A percentile compares a stretch with the other conserved stretches of the same genome.
These are phyloP conservation scores for Exophiala spinifera DNA, from an alignment of 2,329 filamentous ascomycete genomes.

Conservation along the genomic window DNA sequence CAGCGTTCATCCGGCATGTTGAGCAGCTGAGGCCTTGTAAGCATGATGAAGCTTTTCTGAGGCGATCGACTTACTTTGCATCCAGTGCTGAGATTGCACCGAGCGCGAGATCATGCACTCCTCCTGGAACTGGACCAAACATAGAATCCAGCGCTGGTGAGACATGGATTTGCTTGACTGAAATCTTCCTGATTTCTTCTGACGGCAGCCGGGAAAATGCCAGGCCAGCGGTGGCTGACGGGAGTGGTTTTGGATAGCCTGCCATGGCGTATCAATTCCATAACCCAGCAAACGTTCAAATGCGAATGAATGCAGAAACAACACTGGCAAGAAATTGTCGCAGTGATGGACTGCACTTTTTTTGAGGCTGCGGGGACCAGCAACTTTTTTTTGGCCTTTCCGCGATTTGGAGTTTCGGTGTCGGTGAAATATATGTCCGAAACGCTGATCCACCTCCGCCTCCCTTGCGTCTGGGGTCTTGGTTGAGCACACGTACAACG, in stretches of 20 bases:
- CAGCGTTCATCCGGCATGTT: slow-evolving; percentile 81
- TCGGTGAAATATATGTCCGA: background rate
- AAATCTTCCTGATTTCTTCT: slow-evolving; percentile 81
- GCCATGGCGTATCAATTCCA: slow-evolving; percentile 36
- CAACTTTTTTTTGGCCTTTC: background rate
- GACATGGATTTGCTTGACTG: slow-evolving; percentile 91
- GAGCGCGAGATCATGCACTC: slow-evolving; percentile 87
- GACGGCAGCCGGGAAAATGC: slow-evolving; percentile 83
- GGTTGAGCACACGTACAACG: too few relatives aligned
- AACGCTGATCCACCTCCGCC: too few relatives aligned
- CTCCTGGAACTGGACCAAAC: slow-evolving; percentile 82
- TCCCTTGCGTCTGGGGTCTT: too few relatives aligned
- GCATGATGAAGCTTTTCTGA: background rate
- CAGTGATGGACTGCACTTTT: too few relatives aligned
- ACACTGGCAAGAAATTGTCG: background rate
- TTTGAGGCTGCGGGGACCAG: background rate
- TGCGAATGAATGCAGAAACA: background rate
- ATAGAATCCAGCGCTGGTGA: slow-evolving; percentile 91
- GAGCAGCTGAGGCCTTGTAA: slow-evolving; percentile 61
- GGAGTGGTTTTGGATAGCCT: slow-evolving; percentile 66
- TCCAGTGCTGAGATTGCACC: slow-evolving; percentile 67
- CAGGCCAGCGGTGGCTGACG: slow-evolving; percentile 79
- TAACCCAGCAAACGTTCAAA: slow-evolving; percentile 3
- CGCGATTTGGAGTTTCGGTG: slow-evolving; percentile 1
- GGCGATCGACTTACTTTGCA: slow-evolving; percentile 17